Evolutionary conservation across 495 filamentous ascomycete genomes (phyloP), one percentile per base, ranked within the genome.

Genomic region (Hyphodiscus hymeniophilus): DNA sequence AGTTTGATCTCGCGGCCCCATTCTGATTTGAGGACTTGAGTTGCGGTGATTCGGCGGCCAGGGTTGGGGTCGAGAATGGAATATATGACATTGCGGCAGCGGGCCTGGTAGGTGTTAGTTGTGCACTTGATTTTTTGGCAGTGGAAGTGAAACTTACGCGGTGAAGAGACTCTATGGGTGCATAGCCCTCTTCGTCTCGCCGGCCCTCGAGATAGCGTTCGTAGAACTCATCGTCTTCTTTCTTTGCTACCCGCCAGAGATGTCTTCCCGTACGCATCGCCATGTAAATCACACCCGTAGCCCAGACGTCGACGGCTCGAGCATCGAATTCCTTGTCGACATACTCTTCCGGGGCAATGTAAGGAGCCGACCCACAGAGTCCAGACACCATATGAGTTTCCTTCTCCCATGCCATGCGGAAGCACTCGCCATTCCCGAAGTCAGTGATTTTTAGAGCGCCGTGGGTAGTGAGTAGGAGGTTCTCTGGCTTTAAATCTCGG

Each of bases 401-500:
- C 42, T 87, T 87, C 65, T 99, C 92, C 92, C 92, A 99, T 3
- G 92, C 94, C 92, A 97, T 97, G 34, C 94, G 85, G 76, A 99
- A 99, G 66, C 92, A 99, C 61, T 99, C 92, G 56, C 94, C 92
- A 58, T 99, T 99, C 48, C 92, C 92, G 58, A 99, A 99, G 63
- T 99, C 92, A 24, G 94, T 97, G 55, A 99, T 97, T 62, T 99
- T 99, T 53, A 99, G 75, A n/a, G 82, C 82, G 43, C 92, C 92
- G 55, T 87, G 86, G 2, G 85, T 90, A 16, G 94, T 99, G 22
- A 99, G 72, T 0, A 99, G 80, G 15, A 99, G 75, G 56, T 99
- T 98, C 66, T 99, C 92, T 21, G 92, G 92, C 66, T 99, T 99
- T 24, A 99, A 67, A 59, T 99, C 92, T 54, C 92, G 86, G 64